Base-by-base conservation (phyloP, 352 stramenopile species). In the Phytophthora palmivora region DNA sequence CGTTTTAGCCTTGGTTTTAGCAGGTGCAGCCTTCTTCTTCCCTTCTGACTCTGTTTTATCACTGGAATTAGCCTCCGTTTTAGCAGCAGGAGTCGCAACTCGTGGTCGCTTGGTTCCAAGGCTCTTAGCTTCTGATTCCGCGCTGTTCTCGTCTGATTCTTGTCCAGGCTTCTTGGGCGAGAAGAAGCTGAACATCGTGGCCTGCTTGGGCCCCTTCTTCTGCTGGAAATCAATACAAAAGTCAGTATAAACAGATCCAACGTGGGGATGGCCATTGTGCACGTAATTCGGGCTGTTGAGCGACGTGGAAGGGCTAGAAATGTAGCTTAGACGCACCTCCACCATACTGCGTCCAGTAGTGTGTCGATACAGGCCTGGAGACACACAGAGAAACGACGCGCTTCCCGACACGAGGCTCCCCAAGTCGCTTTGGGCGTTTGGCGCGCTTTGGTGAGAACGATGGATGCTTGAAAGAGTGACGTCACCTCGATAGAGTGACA, bases 151-250 rank as follows among this genome's bases (percentile, higher is more conserved):
- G 8, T 60, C 57, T 26, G 36, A 51, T 67, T 67, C 66, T 10
- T 61, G 62, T 22, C 44, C 57, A 8, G 51, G 14, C 19, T 79
- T 79, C 48, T 53, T 55, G 10, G 87, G 87, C 38, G 87, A 91
- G 64, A 95, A 95, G 61, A 94, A 95, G 52, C 82, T 63, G 37
- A 79, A 76, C 64, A 95, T 90, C 10, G 82, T 86, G 32, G 76
- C 79, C 65, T 95, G 84, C 54, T 64, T 67, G 0, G 64, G n/a
- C 7, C 48, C 55, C 36, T 95, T 92, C 58, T 85, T 87, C 58
- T 79, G 69, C 68, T 82, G 24, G 8, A 47, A 49, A 49, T 34
- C 12, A 4, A 67, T 46, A 60, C 21, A 62, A 63, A 37, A 41
- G 36, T 39, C 15, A 67, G 55, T 51, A 46, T n/a, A 38, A 42